Percentiles rank a stretch among this genome's conserved stretches.
These are phyloP conservation scores for Neodidymelliopsis sp. DNA, from an alignment of 2,329 filamentous ascomycete genomes.

Conservation along the genomic window DNA sequence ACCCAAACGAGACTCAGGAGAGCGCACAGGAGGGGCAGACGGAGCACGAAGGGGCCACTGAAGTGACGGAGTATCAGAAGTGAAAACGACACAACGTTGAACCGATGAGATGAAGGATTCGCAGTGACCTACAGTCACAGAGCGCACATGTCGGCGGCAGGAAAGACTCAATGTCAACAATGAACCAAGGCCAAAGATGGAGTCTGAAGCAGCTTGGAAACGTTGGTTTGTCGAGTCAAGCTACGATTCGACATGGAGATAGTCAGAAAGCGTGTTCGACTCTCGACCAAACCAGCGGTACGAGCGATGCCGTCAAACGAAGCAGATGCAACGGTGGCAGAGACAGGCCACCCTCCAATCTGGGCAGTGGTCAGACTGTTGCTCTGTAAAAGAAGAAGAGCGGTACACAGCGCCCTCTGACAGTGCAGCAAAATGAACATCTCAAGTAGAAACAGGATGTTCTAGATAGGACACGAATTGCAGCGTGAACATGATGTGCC, in stretches of 20 bases:
- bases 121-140: not conserved
- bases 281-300: not conserved
- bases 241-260: too few species aligned
- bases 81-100: constrained; percentile 8
- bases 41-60: constrained; percentile 33
- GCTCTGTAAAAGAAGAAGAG: not conserved
- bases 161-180: not conserved
- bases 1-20: constrained; percentile 53
- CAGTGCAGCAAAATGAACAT: too few species aligned
- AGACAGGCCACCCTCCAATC: too few species aligned
- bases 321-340: not conserved
- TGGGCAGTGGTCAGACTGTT: too few species aligned
- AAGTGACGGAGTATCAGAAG: constrained; percentile 31
- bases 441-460: not conserved
- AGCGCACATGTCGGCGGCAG: not conserved
- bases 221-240: too few species aligned
- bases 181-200: too few species aligned
- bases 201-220: too few species aligned
- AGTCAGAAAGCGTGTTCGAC: not conserved
- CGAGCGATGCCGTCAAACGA: not conserved
- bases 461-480: not conserved
- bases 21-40: constrained; percentile 32
- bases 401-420: too few species aligned
- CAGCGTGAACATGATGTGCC: not conserved
- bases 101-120: not conserved